Base-by-base conservation (phyloP, 805 yeast species). In the Dipodascus albidus region DNA sequence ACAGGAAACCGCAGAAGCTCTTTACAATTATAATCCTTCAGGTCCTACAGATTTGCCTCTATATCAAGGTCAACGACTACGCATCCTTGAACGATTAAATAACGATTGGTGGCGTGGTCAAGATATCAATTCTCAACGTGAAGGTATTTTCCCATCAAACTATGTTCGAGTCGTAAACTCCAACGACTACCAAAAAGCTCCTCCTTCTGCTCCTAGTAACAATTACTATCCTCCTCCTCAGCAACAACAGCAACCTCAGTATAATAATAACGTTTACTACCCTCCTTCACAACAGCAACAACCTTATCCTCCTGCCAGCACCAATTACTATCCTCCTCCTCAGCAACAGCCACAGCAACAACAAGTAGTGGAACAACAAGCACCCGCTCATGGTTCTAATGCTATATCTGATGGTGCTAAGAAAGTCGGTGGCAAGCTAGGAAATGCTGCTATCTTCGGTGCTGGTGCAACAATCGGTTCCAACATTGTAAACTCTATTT, bases 381-480 rank as follows among this genome's bases (percentile, higher is more conserved):
- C 56, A 44, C 50, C 50, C 24, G 27, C 51, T 50, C 58, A 53
- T 38, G 57, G 53, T 55, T 53, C 51, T 44, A 54, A 51, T 11
- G 55, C 52, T 20, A 52, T 47, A 23, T 50, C 49, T 6, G 49
- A 52, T 15, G 57, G 54, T 2, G 57, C 31, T 8, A 80, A 79
- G 68, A 82, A 77, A 62, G 79, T 87, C 60, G 95, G 95, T 23
- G 76, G 85, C 58, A 84, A 87, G 68, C 71, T 90, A 55, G 96
- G 96, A 55, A 81, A 88, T 60, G 95, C 97, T n/a, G 90, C 95
- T 35, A 80, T 90, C 50, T 91, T 88, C 59, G 97, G 97, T 69
- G 96, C 96, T 8, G 98, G 98, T 74, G 96, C 97, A 42, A 83
- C 96, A 1, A 74, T 90, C 53, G 98, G 98, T 64, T 77, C 87